Evolutionary conservation across 805 yeast genomes (phyloP).

Genomic region (Candida pini): DNA sequence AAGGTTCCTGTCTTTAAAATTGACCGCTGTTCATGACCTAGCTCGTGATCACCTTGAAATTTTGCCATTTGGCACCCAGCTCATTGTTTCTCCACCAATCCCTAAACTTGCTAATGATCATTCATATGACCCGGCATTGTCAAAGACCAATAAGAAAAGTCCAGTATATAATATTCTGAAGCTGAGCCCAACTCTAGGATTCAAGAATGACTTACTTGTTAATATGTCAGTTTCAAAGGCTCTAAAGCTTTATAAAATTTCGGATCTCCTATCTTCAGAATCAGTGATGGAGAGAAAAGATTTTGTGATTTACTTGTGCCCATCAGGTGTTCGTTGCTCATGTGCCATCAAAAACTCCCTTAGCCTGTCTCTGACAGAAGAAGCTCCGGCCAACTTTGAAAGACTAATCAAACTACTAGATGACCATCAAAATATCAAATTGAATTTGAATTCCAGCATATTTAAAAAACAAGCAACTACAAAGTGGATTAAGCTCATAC

Average conservation of each 20-base stretch:
- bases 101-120: conserved; percentile 5
- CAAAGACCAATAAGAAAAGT: too few species aligned
- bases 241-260: conserved; percentile 15
- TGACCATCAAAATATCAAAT: conserved; percentile 28
- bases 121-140: conserved; percentile 2
- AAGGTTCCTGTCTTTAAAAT: conserved; percentile 29
- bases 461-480: conserved; percentile 10
- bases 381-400: conserved; percentile 38
- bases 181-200: conserved; percentile 43
- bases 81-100: conserved; percentile 23
- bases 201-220: conserved; percentile 38
- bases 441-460: conserved; percentile 3
- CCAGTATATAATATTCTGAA: conserved; percentile 35
- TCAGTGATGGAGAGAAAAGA: conserved; percentile 21
- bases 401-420: conserved; percentile 32
- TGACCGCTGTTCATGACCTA: conserved; percentile 15
- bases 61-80: conserved; percentile 48
- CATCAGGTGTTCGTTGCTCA: conserved; percentile 49
- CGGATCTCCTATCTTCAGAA: conserved; percentile 9
- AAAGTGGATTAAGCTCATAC: conserved; percentile 63
- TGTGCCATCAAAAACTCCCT: conserved; percentile 30
- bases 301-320: conserved; percentile 44
- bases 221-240: conserved; percentile 24
- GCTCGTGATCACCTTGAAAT: conserved; percentile 28
- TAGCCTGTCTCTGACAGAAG: conserved; percentile 29